Evolutionary conservation across 2,329 filamentous ascomycete species (phyloP).

Genomic region (Alternaria angustiovoidea): DNA sequence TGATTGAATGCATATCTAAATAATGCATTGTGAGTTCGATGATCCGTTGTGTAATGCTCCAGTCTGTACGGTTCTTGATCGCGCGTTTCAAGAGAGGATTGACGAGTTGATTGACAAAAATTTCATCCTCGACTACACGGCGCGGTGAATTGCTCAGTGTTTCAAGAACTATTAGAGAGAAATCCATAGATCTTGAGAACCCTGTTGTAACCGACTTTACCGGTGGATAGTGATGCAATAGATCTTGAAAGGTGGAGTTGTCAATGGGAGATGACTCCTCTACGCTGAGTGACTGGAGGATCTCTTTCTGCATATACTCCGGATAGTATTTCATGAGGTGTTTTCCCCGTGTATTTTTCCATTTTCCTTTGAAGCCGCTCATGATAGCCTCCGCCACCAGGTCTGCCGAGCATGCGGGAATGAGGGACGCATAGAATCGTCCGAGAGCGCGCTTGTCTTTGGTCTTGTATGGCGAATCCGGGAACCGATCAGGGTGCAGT

Average conservation of each 20-base stretch:
- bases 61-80: slow-evolving; percentile 25
- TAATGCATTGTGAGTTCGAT: slow-evolving; percentile 27
- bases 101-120: slow-evolving; percentile 26
- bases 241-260: slow-evolving; percentile 10
- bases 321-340: slow-evolving; percentile 27
- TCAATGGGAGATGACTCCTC: neutral
- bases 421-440: slow-evolving; percentile 27
- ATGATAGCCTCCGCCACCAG: slow-evolving; percentile 21
- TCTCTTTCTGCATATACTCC: slow-evolving; percentile 21
- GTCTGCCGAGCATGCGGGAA: slow-evolving; percentile 32
- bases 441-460: slow-evolving; percentile 30
- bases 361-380: slow-evolving; percentile 5
- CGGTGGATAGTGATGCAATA: slow-evolving; percentile 23
- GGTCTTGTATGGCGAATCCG: slow-evolving; percentile 18
- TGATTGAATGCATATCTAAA: slow-evolving; percentile 21
- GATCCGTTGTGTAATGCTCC: slow-evolving; percentile 27
- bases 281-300: slow-evolving; percentile 17
- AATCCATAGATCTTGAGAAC: slow-evolving; percentile 41
- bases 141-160: slow-evolving; percentile 12
- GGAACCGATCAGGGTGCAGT: slow-evolving; percentile 29
- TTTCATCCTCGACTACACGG: slow-evolving; percentile 6
- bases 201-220: slow-evolving; percentile 4
- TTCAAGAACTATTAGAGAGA: slow-evolving; percentile 30
- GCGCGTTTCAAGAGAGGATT: slow-evolving; percentile 34
- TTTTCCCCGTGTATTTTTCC: slow-evolving; percentile 10